Conservation (phyloP, 2,329 filamentous ascomycete genomes). For the Simplicillium aogashimaense region DNA sequence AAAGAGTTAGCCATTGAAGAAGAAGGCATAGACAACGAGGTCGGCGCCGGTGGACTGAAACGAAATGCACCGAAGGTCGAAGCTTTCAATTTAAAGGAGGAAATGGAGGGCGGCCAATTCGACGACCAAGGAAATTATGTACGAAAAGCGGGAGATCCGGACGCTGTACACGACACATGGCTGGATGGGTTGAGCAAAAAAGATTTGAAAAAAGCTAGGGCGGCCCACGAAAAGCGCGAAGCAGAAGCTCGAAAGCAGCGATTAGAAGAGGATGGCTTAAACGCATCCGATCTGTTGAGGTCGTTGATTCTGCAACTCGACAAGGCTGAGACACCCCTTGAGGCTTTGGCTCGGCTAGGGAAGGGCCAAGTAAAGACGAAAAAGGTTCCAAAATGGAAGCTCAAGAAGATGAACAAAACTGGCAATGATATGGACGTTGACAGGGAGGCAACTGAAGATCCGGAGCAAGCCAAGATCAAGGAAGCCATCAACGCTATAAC, state of each 20-base stretch:
- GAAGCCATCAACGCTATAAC: conserved; percentile 74
- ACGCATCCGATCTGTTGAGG: conserved; percentile 64
- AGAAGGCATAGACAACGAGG: conserved; percentile 73
- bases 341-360: conserved; percentile 75
- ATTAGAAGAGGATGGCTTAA: conserved; percentile 62
- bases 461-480: conserved; percentile 59
- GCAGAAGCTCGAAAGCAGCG: conserved; percentile 63
- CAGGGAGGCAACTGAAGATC: conserved; percentile 48
- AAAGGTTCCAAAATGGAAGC: conserved; percentile 56
- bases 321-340: conserved; percentile 74
- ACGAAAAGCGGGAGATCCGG: conserved; percentile 77
- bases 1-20: conserved; percentile 63
- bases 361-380: conserved; percentile 53
- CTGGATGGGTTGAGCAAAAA: conserved; percentile 87
- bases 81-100: conserved; percentile 85
- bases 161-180: conserved; percentile 88
- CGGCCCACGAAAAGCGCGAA: conserved; percentile 78
- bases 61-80: conserved; percentile 89
- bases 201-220: conserved; percentile 80
- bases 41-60: conserved; percentile 85
- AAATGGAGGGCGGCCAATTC: conserved; percentile 88
- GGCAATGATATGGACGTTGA: conserved; percentile 64
- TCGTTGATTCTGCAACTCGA: conserved; percentile 66
- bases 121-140: conserved; percentile 89
- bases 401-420: conserved; percentile 54